A percentile compares a stretch with the other conserved stretches of the same genome.
Conservation (phyloP, 2,329 filamentous ascomycete species). For the Pseudopithomyces maydicus region DNA sequence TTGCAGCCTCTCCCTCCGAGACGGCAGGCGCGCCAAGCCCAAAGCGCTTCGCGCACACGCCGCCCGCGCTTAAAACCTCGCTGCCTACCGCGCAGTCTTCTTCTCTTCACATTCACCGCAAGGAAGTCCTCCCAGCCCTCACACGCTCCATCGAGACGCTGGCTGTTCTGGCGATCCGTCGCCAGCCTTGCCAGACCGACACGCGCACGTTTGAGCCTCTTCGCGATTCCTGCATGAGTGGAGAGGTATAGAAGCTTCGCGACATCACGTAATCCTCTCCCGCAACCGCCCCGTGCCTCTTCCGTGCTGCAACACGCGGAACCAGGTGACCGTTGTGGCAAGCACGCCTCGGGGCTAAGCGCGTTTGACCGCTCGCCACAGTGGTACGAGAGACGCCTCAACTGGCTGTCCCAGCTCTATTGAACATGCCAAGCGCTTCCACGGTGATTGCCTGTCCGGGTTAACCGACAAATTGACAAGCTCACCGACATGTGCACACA, state of each 20-base stretch:
- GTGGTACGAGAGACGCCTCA: constrained; percentile 14
- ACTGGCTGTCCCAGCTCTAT: background rate
- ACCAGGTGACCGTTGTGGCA: background rate
- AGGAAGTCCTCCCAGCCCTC: constrained; percentile 42
- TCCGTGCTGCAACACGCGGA: background rate
- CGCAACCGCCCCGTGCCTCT: background rate
- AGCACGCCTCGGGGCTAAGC: constrained; percentile 7
- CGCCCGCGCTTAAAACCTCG: constrained; percentile 13
- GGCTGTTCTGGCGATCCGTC: constrained; percentile 38
- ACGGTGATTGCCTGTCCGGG: background rate
- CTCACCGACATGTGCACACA: background rate
- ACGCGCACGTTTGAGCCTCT: constrained; percentile 45
- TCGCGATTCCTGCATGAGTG: constrained; percentile 35
- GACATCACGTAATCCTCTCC: constrained; percentile 20
- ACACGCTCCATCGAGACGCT: constrained; percentile 28
- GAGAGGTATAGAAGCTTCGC: constrained; percentile 39
- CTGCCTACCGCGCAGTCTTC: constrained; percentile 3
- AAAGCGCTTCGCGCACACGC: constrained; percentile 4
- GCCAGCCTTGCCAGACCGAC: constrained; percentile 41
- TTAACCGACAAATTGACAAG: background rate
- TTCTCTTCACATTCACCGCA: constrained; percentile 30
- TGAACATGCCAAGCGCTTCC: background rate
- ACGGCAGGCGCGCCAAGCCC: constrained; percentile 14
- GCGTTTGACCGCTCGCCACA: constrained; percentile 8
- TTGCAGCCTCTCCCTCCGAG: constrained; percentile 14